A percentile compares a stretch with the other conserved stretches of the same genome.
Evolutionary conservation across 1,284 basidiomycete species (phyloP).

Genomic region (Coniferiporia sulphurascens): DNA sequence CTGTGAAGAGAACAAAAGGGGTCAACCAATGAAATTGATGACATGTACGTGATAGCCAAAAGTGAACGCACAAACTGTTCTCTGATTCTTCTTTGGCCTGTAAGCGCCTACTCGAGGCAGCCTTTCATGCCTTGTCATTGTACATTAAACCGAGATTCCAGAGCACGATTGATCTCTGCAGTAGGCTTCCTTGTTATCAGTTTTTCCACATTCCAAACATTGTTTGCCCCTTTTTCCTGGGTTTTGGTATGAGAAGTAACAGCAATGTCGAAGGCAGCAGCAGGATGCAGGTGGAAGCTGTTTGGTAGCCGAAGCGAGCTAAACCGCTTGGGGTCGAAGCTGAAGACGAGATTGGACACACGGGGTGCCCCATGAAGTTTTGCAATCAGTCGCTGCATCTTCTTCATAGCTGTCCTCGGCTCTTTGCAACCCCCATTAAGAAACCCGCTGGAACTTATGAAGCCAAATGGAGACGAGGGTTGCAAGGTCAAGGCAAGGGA

Average conservation of each 20-base stretch:
- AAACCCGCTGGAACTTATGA: neutral
- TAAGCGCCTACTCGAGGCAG: neutral
- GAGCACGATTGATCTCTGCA: too few species aligned
- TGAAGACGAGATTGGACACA: neutral
- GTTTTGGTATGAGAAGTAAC: neutral
- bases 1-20: neutral
- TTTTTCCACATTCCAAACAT: neutral
- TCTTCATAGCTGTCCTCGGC: neutral
- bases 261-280: neutral
- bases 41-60: neutral
- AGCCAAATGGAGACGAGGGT: neutral
- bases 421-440: too few species aligned
- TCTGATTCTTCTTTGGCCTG: neutral
- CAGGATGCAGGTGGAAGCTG: too few species aligned
- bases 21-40: neutral
- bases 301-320: neutral
- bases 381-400: neutral
- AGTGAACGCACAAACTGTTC: conserved; percentile 1
- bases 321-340: neutral
- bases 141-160: neutral
- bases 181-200: neutral
- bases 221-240: neutral
- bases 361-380: neutral
- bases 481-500: neutral
- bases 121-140: neutral